phyloP scores from a whole-genome alignment of 441 rosid genomes.

The Erodium chrysanthum region DNA sequence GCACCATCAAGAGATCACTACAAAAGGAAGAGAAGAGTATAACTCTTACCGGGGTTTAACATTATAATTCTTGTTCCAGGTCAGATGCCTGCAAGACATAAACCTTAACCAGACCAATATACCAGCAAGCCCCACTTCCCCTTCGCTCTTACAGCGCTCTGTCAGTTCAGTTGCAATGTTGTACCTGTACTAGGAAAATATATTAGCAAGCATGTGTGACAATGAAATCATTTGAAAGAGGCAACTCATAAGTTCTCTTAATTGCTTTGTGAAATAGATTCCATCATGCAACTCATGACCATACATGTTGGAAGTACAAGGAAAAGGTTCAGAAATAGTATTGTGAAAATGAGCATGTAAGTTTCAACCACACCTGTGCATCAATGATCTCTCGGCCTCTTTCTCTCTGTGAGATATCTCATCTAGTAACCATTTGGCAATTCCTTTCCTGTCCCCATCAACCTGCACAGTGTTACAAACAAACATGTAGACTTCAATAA shows the following conservation, averaged over 20 bases:
- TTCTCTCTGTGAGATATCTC: slow-evolving; percentile 51
- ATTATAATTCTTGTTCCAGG: slow-evolving; percentile 62
- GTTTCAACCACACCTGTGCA: slow-evolving; percentile 41
- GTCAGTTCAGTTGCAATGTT: slow-evolving; percentile 54
- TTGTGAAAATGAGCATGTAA: not conserved
- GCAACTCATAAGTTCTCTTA: slow-evolving; percentile 13
- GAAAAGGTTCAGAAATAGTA: not conserved
- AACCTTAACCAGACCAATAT: slow-evolving; percentile 60
- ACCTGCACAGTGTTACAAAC: slow-evolving; percentile 22
- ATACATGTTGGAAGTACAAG: not conserved
- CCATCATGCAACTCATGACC: not conserved
- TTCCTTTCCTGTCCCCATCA: slow-evolving; percentile 29
- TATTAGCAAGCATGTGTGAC: slow-evolving; percentile 19
- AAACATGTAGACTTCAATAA: slow-evolving; percentile 1
- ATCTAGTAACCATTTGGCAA: slow-evolving; percentile 55
- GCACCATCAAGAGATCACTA: not conserved
- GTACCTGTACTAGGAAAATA: slow-evolving; percentile 34
- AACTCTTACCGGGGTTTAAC: slow-evolving; percentile 56
- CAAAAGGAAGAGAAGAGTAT: slow-evolving; percentile 3
- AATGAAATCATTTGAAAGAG: slow-evolving; percentile 6
- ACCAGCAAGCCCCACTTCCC: slow-evolving; percentile 44
- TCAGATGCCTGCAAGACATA: slow-evolving; percentile 56
- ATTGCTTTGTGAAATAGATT: slow-evolving; percentile 2
- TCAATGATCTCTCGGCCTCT: slow-evolving; percentile 62
- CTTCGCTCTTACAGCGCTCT: slow-evolving; percentile 45